Base-by-base conservation (phyloP, 371 early-diverging fungal genomes). In the Rhizomucor pusillus region DNA sequence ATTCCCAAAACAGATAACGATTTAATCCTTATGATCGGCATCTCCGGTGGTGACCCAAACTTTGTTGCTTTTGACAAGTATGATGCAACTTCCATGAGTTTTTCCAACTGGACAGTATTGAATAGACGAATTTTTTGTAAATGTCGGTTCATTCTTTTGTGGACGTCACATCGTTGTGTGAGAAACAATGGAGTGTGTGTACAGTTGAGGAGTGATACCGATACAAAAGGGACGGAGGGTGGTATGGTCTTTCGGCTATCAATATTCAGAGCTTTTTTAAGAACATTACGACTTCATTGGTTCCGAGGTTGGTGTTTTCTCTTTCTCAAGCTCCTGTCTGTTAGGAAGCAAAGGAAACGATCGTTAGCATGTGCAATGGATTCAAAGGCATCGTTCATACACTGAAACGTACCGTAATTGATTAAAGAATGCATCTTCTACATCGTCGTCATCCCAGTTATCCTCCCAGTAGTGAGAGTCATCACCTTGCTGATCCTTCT, bases 391-490 rank as follows among this genome's bases (percentile, higher is more conserved):
- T 46, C 41, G 41, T 5, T 7, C 29, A 29, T 7, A 29, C 29
- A 41, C 5, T 12, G 5, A 11, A 11, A 41, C 54, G 55, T 67
- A 86, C 90, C 86, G 81, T 54, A 94, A 74, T 68, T 94, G 94
- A 63, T 84, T 81, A 35, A 93, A 89, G 62, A 94, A 94, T 50
- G 92, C 94, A 56, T 94, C 94, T 54, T 92, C 90, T 47, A 91
- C 63, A 68, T 92, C 90, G 58, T 92, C 93, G 58, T 93, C 93
- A 65, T 94, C 94, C 93, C 94, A 94, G 76, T 90, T 89, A 50
- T 92, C 91, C 48, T 90, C 90, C 93, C 93, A 92, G 40, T 84
- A 81, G 33, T 85, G 74, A 25, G 86, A 74, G 53, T 92, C 92
- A 56, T 86, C 81, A 45, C 68, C 73, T 55, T 91, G 88, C 56